Evolutionary conservation across 345 rosid genomes (phyloP), one percentile per base, ranked within the genome.

Genomic region (Populus ilicifolia): DNA sequence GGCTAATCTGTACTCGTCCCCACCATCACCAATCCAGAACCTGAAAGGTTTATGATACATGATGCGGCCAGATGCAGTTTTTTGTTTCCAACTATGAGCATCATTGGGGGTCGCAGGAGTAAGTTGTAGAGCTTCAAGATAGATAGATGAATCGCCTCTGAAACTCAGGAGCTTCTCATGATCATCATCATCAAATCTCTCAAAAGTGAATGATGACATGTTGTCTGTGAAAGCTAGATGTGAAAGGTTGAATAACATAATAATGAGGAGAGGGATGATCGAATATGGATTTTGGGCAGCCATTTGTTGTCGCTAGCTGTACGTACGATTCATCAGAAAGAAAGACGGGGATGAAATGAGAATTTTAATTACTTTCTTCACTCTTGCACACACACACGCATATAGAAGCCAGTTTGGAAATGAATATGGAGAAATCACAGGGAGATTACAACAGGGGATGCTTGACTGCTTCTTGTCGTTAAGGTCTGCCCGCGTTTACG

Each of bases 61-160:
- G 18, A 88, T 72, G 25, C 87, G 75, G 5, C 93, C 88, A 9
- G 89, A 85, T 44, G 48, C 3, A 39, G 12, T 2, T 44, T 44
- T 44, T 11, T 48, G 69, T 4, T 13, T 5, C 3, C 0, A 8
- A 39, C 17, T 2, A 43, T 16, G 38, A 36, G 13, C 38, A 0
- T 0, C 3, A 50, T 83, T 77, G 30, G 0, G 20, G 52, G 85
- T 63, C 13, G 79, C 85, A 8, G 85, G 84, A 20, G 88, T 83
- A 67, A 86, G 69, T 75, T 86, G 86, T 64, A 86, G 86, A 30
- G 85, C 83, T 9, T 33, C 67, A 5, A 0, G 0, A 3, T 48
- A 0, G 70, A 85, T 76, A 12, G 4, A 8, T 2, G 83, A 54
- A 3, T 27, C 6, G 0, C 82, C 84, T 10, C 29, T 17, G 18